Evolutionary conservation across 306 rosid genomes (phyloP).

Genomic region (Coriaria nepalensis): DNA sequence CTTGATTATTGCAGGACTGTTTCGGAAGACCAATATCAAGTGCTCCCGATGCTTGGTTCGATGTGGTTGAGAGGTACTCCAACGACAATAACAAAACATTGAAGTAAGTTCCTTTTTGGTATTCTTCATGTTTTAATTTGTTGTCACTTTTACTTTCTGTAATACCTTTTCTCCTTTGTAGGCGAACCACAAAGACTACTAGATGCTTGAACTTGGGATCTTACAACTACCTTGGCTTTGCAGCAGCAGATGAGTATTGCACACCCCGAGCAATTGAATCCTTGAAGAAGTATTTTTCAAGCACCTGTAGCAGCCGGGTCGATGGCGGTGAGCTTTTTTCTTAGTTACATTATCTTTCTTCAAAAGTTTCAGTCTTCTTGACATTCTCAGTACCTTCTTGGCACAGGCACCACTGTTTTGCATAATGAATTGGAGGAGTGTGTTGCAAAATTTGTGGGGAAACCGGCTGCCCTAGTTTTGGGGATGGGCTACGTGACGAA

Average conservation of each 20-base stretch:
- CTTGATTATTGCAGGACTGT: slow-evolving; percentile 46
- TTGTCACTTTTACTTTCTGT: too few species aligned
- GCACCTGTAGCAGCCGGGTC: slow-evolving; percentile 80
- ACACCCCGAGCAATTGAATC: slow-evolving; percentile 75
- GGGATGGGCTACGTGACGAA: slow-evolving; percentile 95
- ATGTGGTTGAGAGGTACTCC: slow-evolving; percentile 87
- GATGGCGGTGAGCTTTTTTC: slow-evolving; percentile 49
- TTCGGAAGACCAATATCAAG: slow-evolving; percentile 88
- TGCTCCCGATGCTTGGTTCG: slow-evolving; percentile 98
- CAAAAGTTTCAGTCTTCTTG: slow-evolving; percentile 1
- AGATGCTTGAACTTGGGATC: slow-evolving; percentile 90
- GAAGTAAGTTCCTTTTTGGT: slow-evolving; percentile 22
- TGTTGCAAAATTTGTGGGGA: slow-evolving; percentile 53
- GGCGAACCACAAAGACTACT: slow-evolving; percentile 48
- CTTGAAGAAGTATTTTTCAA: slow-evolving; percentile 56
- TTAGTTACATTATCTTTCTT: slow-evolving; percentile 2
- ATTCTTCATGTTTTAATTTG: too few species aligned
- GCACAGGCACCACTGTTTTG: slow-evolving; percentile 48
- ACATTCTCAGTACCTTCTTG: slow-evolving; percentile 3
- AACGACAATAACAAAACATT: slow-evolving; percentile 84
- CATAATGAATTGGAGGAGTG: slow-evolving; percentile 59
- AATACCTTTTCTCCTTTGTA: slow-evolving; percentile 12
- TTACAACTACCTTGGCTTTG: slow-evolving; percentile 87
- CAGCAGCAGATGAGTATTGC: slow-evolving; percentile 84
- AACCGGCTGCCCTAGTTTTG: slow-evolving; percentile 72